Percentiles rank a stretch among this genome's conserved stretches.
phyloP scores from a whole-genome alignment of 2,329 filamentous ascomycete species.

The Trichocomaceae sp. region DNA sequence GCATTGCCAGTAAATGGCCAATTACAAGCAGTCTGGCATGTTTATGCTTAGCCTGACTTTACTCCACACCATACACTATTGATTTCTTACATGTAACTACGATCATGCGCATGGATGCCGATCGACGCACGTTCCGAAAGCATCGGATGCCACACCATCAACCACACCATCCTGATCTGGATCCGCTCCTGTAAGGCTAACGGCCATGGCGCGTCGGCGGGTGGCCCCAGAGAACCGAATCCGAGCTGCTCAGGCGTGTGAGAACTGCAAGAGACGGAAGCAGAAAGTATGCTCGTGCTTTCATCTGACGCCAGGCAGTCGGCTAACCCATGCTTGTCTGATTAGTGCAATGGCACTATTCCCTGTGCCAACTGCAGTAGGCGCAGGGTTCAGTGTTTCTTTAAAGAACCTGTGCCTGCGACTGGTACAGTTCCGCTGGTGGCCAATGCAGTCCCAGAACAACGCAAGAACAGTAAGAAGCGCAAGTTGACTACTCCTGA shows the following conservation, averaged over 20 bases:
- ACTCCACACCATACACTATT: no score
- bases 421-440: slow-evolving; percentile 1
- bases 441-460: not conserved
- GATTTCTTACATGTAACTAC: not conserved
- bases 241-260: slow-evolving; percentile 58
- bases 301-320: not conserved
- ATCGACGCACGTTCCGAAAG: not conserved
- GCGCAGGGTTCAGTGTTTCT: slow-evolving; percentile 43
- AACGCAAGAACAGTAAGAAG: slow-evolving; percentile 8
- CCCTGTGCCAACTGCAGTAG: slow-evolving; percentile 56
- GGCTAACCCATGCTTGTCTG: not conserved
- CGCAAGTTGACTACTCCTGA: not conserved
- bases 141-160: not conserved
- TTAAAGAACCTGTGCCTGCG: slow-evolving; percentile 39
- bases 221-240: slow-evolving; percentile 55
- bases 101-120: not conserved
- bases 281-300: slow-evolving; percentile 51
- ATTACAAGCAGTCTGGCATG: not conserved
- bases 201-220: slow-evolving; percentile 47
- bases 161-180: not conserved
- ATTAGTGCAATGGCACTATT: slow-evolving; percentile 52
- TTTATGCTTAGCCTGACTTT: no score
- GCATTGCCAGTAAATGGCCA: not conserved
- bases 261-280: slow-evolving; percentile 59
- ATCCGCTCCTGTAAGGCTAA: not conserved